Conservation (phyloP, 495 filamentous ascomycete species). For the Talaromyces adpressus region DNA sequence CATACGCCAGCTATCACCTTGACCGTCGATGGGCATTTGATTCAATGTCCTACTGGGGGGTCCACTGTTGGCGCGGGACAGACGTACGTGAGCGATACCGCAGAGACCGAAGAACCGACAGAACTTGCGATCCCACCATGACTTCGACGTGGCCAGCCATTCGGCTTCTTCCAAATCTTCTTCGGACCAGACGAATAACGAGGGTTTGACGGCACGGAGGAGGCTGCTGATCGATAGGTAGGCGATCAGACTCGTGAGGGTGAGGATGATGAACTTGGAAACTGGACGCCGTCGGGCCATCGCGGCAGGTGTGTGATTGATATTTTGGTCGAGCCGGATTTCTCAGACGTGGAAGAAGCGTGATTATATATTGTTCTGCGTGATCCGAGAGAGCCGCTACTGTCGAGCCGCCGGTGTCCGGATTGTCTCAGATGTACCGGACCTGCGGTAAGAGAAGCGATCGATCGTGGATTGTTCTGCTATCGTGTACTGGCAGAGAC, state of each 20-base stretch:
- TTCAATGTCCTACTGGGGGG: constrained; percentile 18
- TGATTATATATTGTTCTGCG: not conserved
- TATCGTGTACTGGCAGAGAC: not conserved
- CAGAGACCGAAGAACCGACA: constrained; percentile 71
- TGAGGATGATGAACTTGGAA: constrained; percentile 24
- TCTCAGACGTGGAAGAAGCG: not conserved
- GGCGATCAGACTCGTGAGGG: constrained; percentile 35
- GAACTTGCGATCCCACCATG: constrained; percentile 66
- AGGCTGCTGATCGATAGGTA: constrained; percentile 42
- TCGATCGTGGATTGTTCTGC: not conserved
- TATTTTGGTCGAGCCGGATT: not conserved
- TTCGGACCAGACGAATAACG: constrained; percentile 35
- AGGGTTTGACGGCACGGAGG: constrained; percentile 22
- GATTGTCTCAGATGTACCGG: not conserved
- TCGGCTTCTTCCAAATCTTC: constrained; percentile 49
- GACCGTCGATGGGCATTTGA: constrained; percentile 9
- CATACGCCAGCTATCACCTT: constrained; percentile 2
- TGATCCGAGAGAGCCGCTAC: not conserved
- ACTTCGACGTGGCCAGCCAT: constrained; percentile 67
- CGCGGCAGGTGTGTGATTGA: not conserved
- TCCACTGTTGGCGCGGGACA: constrained; percentile 21
- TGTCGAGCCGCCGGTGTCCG: not conserved
- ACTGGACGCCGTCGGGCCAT: not conserved
- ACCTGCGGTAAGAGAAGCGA: not conserved
- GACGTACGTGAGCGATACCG: constrained; percentile 52